phyloP scores from a whole-genome alignment of 2,329 filamentous ascomycete species.

The Lecanicillium sp. region DNA sequence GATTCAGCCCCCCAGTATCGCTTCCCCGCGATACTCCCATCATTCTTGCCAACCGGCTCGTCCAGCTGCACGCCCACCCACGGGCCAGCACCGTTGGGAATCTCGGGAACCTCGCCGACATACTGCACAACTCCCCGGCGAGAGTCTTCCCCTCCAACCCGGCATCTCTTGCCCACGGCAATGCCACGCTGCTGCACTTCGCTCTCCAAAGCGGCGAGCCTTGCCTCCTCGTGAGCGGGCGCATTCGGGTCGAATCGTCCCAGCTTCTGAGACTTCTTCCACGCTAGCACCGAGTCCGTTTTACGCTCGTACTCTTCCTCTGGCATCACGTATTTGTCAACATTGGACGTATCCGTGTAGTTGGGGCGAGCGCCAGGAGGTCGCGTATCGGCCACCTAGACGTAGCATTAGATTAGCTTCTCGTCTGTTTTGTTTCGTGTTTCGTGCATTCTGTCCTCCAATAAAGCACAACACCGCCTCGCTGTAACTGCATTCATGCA shows the following conservation, averaged over 20 bases:
- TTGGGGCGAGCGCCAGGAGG: constrained; percentile 69
- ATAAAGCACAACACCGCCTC: too few species aligned
- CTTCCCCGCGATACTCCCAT: constrained; percentile 60
- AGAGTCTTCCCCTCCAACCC: constrained; percentile 58
- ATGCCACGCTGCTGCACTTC: constrained; percentile 67
- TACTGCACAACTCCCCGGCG: constrained; percentile 64
- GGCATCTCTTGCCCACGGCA: constrained; percentile 53
- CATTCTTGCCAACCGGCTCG: constrained; percentile 76
- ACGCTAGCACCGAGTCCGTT: constrained; percentile 81
- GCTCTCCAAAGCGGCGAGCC: constrained; percentile 57
- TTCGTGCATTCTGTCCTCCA: background rate
- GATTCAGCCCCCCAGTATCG: constrained; percentile 64
- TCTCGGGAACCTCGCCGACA: constrained; percentile 67
- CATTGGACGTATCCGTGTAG: constrained; percentile 70
- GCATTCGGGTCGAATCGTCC: constrained; percentile 90
- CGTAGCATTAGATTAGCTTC: constrained; percentile 13
- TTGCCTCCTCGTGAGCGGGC: constrained; percentile 63
- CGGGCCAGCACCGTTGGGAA: constrained; percentile 53
- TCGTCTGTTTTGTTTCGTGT: background rate
- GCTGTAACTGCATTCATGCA: too few species aligned
- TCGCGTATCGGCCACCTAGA: constrained; percentile 70
- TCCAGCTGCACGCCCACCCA: constrained; percentile 74
- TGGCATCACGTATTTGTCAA: constrained; percentile 90
- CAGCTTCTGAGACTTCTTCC: constrained; percentile 94
- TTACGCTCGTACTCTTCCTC: constrained; percentile 77